Base-by-base conservation (phyloP, 495 filamentous ascomycete species). In the Schizothecium vesticola region DNA sequence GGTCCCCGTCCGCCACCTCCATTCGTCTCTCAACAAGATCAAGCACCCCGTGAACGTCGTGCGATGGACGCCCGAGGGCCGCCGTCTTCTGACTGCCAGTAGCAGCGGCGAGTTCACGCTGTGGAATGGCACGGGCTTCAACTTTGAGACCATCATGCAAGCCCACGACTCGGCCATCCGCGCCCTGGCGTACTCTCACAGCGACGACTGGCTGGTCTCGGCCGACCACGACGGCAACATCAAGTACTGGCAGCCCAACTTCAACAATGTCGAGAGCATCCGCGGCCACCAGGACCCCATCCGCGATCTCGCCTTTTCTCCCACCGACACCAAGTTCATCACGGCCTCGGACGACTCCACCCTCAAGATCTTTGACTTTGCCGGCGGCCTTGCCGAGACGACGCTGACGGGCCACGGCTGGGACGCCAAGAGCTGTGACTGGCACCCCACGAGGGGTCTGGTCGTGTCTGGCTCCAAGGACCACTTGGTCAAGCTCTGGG, bases 161-260 rank as follows among this genome's bases (percentile, higher is more conserved):
- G 95, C 95, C 51, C 95, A 99, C 77, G 96, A 99, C 79, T 88
- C 89, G 56, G 93, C 93, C 63, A 94, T 99, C 69, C 90, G 95
- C 65, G 91, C 91, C 23, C 83, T 94, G 61, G 85, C 84, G 59
- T 99, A 96, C 82, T 94, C 94, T 8, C 93, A 97, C 80, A 94
- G 89, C 72, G 92, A 96, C 74, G 95, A 98, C 76, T 98, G 94
- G 94, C 86, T 99, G 3, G 85, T 99, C 23, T 99, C 95, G 13
- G 94, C 93, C 56, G 95, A 97, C 78, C 93, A 97, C 73, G 92
- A 93, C 73, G 95, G 95, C 51, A 85, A 94, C 70, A 89, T 99
- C 77, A 99, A 98, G 79, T 98, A 98, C 80, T 99, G 94, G 94
- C 93, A 97, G 74, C 92, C 95, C 3, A 99, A 98, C 78, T 97